Evolutionary conservation across 73 alveolate species (phyloP).

Genomic region (Paramecium tetraurelia): DNA sequence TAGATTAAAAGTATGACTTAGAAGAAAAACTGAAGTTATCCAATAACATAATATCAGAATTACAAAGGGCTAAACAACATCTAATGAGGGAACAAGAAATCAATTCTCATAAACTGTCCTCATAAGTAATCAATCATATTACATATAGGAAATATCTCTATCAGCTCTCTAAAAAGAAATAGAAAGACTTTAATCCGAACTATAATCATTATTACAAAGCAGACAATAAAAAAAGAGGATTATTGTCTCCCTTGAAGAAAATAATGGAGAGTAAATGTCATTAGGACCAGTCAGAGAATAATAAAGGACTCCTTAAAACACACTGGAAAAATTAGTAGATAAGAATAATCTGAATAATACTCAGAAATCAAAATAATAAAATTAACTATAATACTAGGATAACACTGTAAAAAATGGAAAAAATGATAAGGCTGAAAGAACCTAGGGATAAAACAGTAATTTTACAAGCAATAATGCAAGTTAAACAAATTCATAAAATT

Average conservation of each 20-base stretch:
- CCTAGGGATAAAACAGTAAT: background rate
- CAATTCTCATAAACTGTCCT: background rate
- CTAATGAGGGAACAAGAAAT: background rate
- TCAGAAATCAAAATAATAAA: background rate
- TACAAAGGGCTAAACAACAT: background rate
- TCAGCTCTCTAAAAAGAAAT: background rate
- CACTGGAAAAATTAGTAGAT: background rate
- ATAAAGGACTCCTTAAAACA: background rate
- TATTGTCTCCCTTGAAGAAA: background rate
- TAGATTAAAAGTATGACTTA: background rate
- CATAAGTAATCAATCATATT: background rate
- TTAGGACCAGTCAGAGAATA: background rate
- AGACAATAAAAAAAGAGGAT: background rate
- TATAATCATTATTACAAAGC: background rate
- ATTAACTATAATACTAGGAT: background rate
- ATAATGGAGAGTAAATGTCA: background rate
- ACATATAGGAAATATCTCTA: background rate
- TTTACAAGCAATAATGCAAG: background rate
- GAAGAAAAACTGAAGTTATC: background rate
- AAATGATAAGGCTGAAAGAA: background rate
- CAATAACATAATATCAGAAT: background rate
- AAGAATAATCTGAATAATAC: background rate
- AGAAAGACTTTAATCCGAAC: background rate
- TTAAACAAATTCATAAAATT: background rate
- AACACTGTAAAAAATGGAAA: background rate